Base-by-base conservation (phyloP, 495 filamentous ascomycete genomes). In the Aspergillus nanangensis region DNA sequence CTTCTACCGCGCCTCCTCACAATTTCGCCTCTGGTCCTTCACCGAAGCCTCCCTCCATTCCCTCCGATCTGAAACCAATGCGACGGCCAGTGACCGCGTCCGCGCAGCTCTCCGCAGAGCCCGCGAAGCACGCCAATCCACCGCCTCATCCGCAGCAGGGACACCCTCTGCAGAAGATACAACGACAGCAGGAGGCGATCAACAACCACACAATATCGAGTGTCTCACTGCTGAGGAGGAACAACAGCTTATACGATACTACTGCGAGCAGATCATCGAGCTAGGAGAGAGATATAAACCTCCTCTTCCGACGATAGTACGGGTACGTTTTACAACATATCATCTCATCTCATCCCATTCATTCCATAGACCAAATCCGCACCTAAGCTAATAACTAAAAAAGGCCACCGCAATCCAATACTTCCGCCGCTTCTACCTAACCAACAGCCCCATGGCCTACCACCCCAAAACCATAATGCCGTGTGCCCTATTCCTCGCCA, bases 11-110 rank as follows among this genome's bases (percentile, higher is more conserved):
- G 73, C 84, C 15, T 93, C 90, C 0, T 92, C 88, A 34, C 93
- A 98, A 65, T 96, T 81, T 62, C 80, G 86, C 31, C 69, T 89
- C 31, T 98, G 94, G 91, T 95, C 91, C n/a, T 97, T 89, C 66
- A 88, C 90, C 0, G 80, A 83, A 8, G 62, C 81, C 8, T 75
- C 83, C 8, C 79, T 98, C 14, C 72, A 75, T 23, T 66, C 81
- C 2, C 69, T 89, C 11, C 86, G 94, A 37, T 69, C 75, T 22
- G 81, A 76, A 13, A 95, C 93, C 8, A 96, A 96, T 64, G 59
- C 71, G 14, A 68, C 81, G 9, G 91, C 92, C 3, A 76, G 75
- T 38, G 75, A 84, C 21, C 81, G 86, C 32, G 88, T 95, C 29
- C 80, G 76, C 34, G 72, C 74, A 25, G 82, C 83, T 7, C 64